Base-by-base conservation (phyloP, 2,329 filamentous ascomycete species). In the Cylindrodendrum hubeiense region DNA sequence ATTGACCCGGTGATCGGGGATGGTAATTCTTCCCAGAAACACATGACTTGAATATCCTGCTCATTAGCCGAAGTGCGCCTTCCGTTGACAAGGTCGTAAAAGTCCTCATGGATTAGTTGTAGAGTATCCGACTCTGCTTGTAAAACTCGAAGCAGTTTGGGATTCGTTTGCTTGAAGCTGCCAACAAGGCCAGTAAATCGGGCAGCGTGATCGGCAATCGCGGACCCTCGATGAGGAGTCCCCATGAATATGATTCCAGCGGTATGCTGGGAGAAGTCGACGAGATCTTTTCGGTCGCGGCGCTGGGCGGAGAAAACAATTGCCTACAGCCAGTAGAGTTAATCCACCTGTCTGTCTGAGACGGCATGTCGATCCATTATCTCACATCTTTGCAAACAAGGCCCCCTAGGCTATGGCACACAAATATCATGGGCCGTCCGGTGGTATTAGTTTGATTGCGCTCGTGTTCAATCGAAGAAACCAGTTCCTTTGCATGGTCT, bases 311-410 rank as follows among this genome's bases (percentile, higher is more conserved):
- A 19, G 26, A 41, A 50, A 41, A 19, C 21, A 17, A 41, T 28
- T 41, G 43, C 52, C 52, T 55, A 21, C 12, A 19, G 24, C 21
- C 6, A 17, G 9, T 37, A 21, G 15, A 15, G 24, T 8, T 5
- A 13, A 37, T 22, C 43, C 43, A 19, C 4, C 10, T 33, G 12
- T n/a, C n/a, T 24, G 8, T 30, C 44, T 24, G 15, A 46, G 41
- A 26, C 12, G 8, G 6, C 15, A 39, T 39, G 15, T n/a, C 15
- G 15, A 39, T n/a, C 37, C 15, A n/a, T n/a, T 44, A 5, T 37
- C 54, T 59, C 19, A 59, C 44, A 59, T 59, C 55, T 41, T 59
- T 51, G 5, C 55, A 59, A 15, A 59, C 55, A 15, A 59, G 43
- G 4, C 55, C 55, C 22, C 55, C 55, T 3, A 59, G 22, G n/a